Percentiles rank a stretch among this genome's conserved stretches.
phyloP scores from a whole-genome alignment of 345 rosid species.

The Microthlaspi erraticum region DNA sequence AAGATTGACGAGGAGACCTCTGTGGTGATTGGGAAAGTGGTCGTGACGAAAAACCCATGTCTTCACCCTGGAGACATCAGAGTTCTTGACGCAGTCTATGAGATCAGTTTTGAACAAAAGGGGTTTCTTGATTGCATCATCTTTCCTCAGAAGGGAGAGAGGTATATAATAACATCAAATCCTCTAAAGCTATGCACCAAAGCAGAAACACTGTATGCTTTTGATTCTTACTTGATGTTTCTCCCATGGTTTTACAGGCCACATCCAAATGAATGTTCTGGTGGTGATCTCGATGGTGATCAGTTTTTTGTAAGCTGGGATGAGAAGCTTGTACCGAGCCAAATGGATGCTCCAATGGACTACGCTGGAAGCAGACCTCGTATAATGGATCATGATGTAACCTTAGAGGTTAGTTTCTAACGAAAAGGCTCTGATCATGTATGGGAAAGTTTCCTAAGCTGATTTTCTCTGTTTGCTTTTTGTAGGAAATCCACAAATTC shows the following conservation, averaged over 20 bases:
- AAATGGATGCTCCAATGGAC: constrained; percentile 87
- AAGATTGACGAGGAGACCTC: constrained; percentile 73
- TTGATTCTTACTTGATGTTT: constrained; percentile 18
- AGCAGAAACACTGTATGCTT: constrained; percentile 34
- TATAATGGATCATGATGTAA: constrained; percentile 87
- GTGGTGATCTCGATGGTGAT: constrained; percentile 99
- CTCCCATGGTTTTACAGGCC: constrained; percentile 61
- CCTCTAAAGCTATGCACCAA: constrained; percentile 8
- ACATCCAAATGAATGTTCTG: constrained; percentile 97
- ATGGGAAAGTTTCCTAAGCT: constrained; percentile 23
- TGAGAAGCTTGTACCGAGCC: constrained; percentile 67
- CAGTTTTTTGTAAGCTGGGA: constrained; percentile 90
- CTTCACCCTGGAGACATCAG: constrained; percentile 96
- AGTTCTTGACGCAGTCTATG: constrained; percentile 83
- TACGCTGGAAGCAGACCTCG: constrained; percentile 75
- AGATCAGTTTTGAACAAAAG: constrained; percentile 62
- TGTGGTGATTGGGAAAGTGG: constrained; percentile 67
- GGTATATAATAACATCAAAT: constrained; percentile 48
- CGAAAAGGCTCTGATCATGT: neutral
- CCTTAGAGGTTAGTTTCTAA: constrained; percentile 61
- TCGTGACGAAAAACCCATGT: constrained; percentile 94
- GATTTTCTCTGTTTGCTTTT: constrained; percentile 12
- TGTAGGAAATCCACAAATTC: constrained; percentile 85
- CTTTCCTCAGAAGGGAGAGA: constrained; percentile 84
- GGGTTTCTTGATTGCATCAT: constrained; percentile 76